Base-by-base conservation (phyloP, 371 early-diverging fungal genomes). In the Dichotomocladium elegans region DNA sequence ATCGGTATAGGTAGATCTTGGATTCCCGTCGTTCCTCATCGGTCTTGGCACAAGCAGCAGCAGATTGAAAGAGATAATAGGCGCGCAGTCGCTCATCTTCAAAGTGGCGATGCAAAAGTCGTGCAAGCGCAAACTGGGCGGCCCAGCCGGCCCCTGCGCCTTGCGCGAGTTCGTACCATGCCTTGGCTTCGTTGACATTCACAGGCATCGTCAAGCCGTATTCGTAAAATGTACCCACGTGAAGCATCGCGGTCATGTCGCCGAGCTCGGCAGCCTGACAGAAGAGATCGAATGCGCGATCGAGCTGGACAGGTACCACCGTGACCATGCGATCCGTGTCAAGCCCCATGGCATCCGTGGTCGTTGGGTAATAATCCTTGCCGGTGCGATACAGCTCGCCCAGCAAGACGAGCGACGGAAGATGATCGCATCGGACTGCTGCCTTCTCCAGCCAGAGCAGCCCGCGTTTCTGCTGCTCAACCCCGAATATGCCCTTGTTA, bases 171-270 rank as follows among this genome's bases (percentile, higher is more conserved):
- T 62, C 60, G 31, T 66, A 74, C 47, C 64, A 68, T 37, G 68
- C 58, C 4, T 57, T 50, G 4, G 75, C 75, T 22, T 55, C 27
- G 0, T 41, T 33, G 2, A 47, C 21, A 31, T 64, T 59, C 1
- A 64, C 63, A n/a, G 61, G 33, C 12, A 62, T 69, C 40, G 61
- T 61, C 21, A 71, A 66, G 15, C 75, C 75, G 35, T 74, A 64
- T 15, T 74, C 66, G 21, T 74, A 58, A 12, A 70, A 74, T 2
- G 63, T 54, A 5, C 69, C 75, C 17, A 74, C 54, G n/a, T 66
- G 66, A 41, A 66, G 53, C 17, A 60, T 64, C 1, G 71, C 61
- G 9, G 60, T 57, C 24, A 60, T 60, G 41, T 74, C 71, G 3
- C 55, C 57, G 19, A 61, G 64, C 4, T 52, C 52, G n/a, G 75